A percentile compares a stretch with the other conserved stretches of the same genome.
phyloP scores from a whole-genome alignment of 495 filamentous ascomycete genomes.

The Tuber microsphaerosporum region DNA sequence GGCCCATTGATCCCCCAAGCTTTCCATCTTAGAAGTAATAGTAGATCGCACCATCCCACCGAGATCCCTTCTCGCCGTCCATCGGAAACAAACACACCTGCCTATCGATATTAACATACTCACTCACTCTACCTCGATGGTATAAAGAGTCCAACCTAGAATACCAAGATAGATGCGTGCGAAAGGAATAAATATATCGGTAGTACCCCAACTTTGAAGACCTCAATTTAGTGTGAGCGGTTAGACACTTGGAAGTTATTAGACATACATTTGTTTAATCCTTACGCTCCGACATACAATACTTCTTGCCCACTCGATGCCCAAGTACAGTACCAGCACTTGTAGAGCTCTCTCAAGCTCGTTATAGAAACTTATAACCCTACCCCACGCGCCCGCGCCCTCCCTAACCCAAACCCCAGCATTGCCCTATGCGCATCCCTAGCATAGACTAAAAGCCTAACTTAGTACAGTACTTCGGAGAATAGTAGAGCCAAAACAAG shows the following conservation, averaged over 20 bases:
- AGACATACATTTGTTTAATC: background rate
- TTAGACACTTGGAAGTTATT: background rate
- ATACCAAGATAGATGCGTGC: background rate
- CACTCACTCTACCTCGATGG: background rate
- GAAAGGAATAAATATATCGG: background rate
- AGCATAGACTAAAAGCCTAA: background rate
- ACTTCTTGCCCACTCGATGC: no score
- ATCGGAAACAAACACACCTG: background rate
- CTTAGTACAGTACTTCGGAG: background rate
- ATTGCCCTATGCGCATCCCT: background rate
- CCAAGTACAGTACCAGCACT: no score
- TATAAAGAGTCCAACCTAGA: background rate
- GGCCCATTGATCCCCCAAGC: background rate
- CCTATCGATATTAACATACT: background rate
- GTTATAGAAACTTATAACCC: background rate
- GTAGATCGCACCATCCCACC: background rate
- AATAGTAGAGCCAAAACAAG: background rate
- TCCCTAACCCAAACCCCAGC: background rate
- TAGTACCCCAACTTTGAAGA: background rate
- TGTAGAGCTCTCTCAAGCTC: background rate
- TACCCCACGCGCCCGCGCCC: background rate
- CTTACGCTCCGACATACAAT: background rate
- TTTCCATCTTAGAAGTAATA: background rate
- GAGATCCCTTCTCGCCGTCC: background rate
- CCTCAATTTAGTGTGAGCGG: background rate